Evolutionary conservation across 2,329 filamentous ascomycete genomes (phyloP).

Genomic region (Penicillium frequentans): DNA sequence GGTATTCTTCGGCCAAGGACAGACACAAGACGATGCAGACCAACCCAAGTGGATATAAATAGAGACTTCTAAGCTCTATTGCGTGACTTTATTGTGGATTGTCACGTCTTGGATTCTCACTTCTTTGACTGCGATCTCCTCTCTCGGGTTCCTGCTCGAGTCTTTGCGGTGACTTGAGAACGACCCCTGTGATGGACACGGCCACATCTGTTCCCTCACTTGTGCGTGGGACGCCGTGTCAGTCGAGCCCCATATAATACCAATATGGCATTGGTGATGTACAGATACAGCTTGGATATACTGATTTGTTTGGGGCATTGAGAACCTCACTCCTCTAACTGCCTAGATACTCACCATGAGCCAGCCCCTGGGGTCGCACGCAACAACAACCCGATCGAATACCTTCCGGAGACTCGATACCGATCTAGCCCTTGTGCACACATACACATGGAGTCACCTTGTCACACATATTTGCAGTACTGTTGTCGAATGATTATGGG

Average conservation of each 20-base stretch:
- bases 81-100: not conserved
- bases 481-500: not conserved
- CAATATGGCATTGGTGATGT: not conserved
- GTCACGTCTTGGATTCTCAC: not conserved
- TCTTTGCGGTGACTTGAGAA: not conserved
- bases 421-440: not conserved
- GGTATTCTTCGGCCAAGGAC: not conserved
- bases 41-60: not conserved
- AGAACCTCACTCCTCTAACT: not conserved
- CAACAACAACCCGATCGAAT: not conserved
- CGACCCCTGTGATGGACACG: not conserved
- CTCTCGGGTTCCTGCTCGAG: not conserved
- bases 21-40: not conserved
- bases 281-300: not conserved
- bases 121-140: not conserved
- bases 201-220: not conserved
- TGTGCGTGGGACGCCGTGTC: not conserved
- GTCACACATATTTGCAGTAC: not conserved
- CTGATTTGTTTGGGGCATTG: not conserved
- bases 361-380: not conserved
- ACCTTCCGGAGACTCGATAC: not conserved
- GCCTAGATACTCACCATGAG: not conserved
- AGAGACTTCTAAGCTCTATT: not conserved
- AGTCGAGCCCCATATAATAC: not conserved
- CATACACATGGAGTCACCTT: not conserved